Percentiles rank a stretch among this genome's conserved stretches.
phyloP scores from a whole-genome alignment of 208 protist genomes.

The Phytomonas sp. region DNA sequence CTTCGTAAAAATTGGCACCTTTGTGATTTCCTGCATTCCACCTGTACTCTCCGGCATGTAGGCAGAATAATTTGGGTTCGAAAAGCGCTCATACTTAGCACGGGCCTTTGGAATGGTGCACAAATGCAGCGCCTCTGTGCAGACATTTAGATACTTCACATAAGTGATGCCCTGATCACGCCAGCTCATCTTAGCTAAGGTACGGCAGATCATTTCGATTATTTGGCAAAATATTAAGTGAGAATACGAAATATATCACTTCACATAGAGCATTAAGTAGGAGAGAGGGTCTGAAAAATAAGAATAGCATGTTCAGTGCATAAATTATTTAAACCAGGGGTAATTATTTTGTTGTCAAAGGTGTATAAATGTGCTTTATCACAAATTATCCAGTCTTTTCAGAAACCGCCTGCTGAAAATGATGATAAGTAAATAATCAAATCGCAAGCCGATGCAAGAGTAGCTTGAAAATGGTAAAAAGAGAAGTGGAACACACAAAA shows the following conservation, averaged over 20 bases:
- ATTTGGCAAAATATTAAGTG: not conserved
- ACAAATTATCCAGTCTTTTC: not conserved
- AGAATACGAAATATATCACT: not conserved
- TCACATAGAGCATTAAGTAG: not conserved
- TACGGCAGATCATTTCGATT: conserved; percentile 52
- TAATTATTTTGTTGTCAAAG: not conserved
- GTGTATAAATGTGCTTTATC: not conserved
- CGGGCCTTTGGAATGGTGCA: conserved; percentile 47
- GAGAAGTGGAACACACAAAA: not conserved
- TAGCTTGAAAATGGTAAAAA: not conserved
- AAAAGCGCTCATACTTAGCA: conserved; percentile 67
- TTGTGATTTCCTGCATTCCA: conserved; percentile 49
- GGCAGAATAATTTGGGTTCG: conserved; percentile 57
- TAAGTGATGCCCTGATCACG: conserved; percentile 87
- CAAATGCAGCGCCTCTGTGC: conserved; percentile 81
- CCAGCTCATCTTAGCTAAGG: conserved; percentile 51
- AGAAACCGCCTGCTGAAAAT: not conserved
- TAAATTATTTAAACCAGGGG: not conserved
- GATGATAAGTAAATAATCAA: not conserved
- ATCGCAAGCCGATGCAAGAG: not conserved
- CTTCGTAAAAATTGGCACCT: conserved; percentile 55
- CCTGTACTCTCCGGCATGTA: conserved; percentile 55
- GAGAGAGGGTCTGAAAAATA: not conserved
- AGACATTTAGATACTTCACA: conserved; percentile 87
- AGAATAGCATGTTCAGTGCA: not conserved